Percentiles rank a stretch among this genome's conserved stretches.
Conservation (phyloP, 2,329 filamentous ascomycete species). For the Xylaria sp. region DNA sequence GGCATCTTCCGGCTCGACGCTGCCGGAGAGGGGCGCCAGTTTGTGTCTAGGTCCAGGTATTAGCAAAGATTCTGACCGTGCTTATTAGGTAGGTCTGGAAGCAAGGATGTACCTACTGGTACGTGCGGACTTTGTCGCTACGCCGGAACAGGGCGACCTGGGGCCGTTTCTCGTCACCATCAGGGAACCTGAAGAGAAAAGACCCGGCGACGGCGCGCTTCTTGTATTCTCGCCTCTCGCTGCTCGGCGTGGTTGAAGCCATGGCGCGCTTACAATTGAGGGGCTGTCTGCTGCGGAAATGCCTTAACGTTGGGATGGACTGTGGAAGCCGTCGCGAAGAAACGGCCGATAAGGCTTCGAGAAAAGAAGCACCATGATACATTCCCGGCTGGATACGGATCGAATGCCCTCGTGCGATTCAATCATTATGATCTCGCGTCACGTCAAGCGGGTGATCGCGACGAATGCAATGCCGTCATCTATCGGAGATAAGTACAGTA, state of each 20-base stretch:
- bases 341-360: not conserved
- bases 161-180: constrained; percentile 39
- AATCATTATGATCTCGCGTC: not conserved
- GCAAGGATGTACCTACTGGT: constrained; percentile 48
- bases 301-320: not conserved
- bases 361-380: constrained; percentile 18
- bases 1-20: constrained; percentile 56
- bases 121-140: constrained; percentile 61
- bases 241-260: constrained; percentile 16
- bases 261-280: constrained; percentile 16
- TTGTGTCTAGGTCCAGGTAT: constrained; percentile 46
- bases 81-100: constrained; percentile 16
- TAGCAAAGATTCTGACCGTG: not conserved
- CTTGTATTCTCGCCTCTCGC: constrained; percentile 23
- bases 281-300: not conserved
- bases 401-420: not conserved
- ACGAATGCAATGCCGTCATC: not conserved
- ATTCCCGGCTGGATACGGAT: constrained; percentile 5
- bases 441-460: not conserved
- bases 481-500: not conserved
- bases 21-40: constrained; percentile 65
- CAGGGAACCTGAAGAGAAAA: constrained; percentile 53
- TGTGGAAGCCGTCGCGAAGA: constrained; percentile 1
- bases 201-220: constrained; percentile 50
- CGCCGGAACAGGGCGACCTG: constrained; percentile 65